These are phyloP conservation scores for Marasmius oreades DNA, from an alignment of 1,284 basidiomycete genomes.

Conservation along the genomic window DNA sequence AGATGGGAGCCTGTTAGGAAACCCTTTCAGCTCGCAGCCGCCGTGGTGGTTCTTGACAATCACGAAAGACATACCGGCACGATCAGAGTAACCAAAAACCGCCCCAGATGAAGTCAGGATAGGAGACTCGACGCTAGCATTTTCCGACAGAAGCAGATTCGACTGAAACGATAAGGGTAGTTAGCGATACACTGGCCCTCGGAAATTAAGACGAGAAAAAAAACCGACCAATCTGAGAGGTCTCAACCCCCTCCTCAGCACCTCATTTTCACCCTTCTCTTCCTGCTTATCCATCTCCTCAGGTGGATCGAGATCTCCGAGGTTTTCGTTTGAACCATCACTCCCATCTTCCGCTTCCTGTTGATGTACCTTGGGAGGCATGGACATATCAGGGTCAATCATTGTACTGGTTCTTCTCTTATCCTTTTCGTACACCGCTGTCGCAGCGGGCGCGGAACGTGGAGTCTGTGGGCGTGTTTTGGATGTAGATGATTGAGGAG, in stretches of 20 bases:
- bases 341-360: slow-evolving; percentile 11
- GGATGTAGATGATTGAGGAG: not conserved
- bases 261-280: slow-evolving; percentile 19
- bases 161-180: slow-evolving; percentile 34
- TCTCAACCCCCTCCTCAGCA: slow-evolving; percentile 33
- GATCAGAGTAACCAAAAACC: not conserved
- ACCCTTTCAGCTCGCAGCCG: not conserved
- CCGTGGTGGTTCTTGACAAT: not conserved
- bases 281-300: slow-evolving; percentile 13
- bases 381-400: not conserved
- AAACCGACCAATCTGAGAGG: slow-evolving; percentile 58
- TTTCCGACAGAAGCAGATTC: slow-evolving; percentile 28
- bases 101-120: not conserved
- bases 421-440: slow-evolving; percentile 1
- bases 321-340: not conserved
- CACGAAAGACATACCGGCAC: not conserved
- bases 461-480: not conserved
- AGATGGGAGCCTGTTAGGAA: not conserved
- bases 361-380: not conserved
- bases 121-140: not conserved
- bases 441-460: not conserved
- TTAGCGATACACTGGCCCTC: slow-evolving; percentile 1
- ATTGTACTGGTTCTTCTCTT: not conserved
- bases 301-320: slow-evolving; percentile 10
- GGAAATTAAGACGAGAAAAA: not conserved